Evolutionary conservation across 768 basidiomycete species (phyloP), one percentile per base, ranked within the genome.

Genomic region (Polyporus arcularius): DNA sequence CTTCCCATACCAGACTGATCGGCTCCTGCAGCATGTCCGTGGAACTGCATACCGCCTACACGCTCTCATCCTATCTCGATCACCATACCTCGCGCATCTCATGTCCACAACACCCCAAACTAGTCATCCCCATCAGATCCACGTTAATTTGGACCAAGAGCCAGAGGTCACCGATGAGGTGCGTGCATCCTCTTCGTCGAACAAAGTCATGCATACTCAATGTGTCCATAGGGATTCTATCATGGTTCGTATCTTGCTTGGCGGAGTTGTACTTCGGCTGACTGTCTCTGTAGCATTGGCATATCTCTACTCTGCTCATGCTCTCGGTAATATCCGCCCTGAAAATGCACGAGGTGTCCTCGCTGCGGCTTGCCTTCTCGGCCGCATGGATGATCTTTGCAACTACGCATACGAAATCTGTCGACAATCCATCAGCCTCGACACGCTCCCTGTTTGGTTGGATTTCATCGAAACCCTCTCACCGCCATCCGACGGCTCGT

Each of bases 151-250:
- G 62, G 87, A 89, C 67, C 83, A 85, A 62, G 89, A 93, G 67
- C 90, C 89, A 51, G 87, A 91, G 74, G 86, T 95, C 58, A 92
- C 89, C 15, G 85, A 87, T 71, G 91, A 94, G 82, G 93, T 93
- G 76, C 61, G 86, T 75, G 21, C 55, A 42, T 39, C 31, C 55
- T 54, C 9, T 55, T 38, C 9, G 15, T 28, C 10, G 64, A 58
- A 63, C 56, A 55, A 63, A 61, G 57, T 26, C 35, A 56, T 48
- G 65, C 53, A 2, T 48, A 26, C 41, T 28, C 21, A 30, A 12
- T 7, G 32, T 32, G 10, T 16, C 12, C 57, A 54, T 69, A 88
- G 90, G 90, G 85, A 63, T 90, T 90, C 58, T 53, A 56, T 35
- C 56, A 45, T 15, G 66, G 51, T 55, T n/a, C 11, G 49, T 50